Percentiles rank a stretch among this genome's conserved stretches.
phyloP scores from a whole-genome alignment of 352 stramenopile species.

The Saprolegnia parasitica region DNA sequence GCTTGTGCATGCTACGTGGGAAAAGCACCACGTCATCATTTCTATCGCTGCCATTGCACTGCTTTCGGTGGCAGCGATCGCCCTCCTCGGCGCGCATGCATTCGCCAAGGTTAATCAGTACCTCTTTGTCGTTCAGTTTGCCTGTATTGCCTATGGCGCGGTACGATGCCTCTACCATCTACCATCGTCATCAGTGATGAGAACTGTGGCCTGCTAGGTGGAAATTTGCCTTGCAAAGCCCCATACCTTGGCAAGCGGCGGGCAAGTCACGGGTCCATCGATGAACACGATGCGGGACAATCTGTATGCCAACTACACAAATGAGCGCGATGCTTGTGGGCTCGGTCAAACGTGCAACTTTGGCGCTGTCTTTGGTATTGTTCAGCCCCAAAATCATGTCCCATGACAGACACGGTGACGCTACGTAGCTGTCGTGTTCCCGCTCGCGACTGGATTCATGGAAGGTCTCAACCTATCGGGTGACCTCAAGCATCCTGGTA shows the following conservation, averaged over 20 bases:
- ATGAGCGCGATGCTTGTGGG: slow-evolving; percentile 38
- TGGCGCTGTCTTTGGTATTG: slow-evolving; percentile 45
- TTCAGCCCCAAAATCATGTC: background rate
- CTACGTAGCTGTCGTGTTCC: slow-evolving; percentile 63
- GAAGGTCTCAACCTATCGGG: slow-evolving; percentile 76
- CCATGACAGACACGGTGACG: slow-evolving; percentile 18
- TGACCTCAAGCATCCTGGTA: slow-evolving; percentile 67
- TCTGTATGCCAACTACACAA: slow-evolving; percentile 40
- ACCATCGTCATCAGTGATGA: background rate
- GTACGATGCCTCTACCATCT: slow-evolving; percentile 30
- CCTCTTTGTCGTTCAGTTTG: slow-evolving; percentile 62
- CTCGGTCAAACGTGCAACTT: slow-evolving; percentile 39
- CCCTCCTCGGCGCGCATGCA: slow-evolving; percentile 56
- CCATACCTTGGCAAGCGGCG: slow-evolving; percentile 43
- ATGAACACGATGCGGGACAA: slow-evolving; percentile 46
- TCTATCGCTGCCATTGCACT: slow-evolving; percentile 48
- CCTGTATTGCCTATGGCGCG: slow-evolving; percentile 54
- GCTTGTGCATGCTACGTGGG: slow-evolving; percentile 38
- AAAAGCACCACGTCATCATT: slow-evolving; percentile 43
- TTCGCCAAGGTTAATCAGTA: slow-evolving; percentile 77
- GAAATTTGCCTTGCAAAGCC: slow-evolving; percentile 39
- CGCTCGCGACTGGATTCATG: slow-evolving; percentile 78
- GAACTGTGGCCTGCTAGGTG: slow-evolving; percentile 19
- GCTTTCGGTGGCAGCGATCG: slow-evolving; percentile 46
- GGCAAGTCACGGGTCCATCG: slow-evolving; percentile 46